Conservation (phyloP, 2,329 filamentous ascomycete genomes). For the Harringtonia lauricola region DNA sequence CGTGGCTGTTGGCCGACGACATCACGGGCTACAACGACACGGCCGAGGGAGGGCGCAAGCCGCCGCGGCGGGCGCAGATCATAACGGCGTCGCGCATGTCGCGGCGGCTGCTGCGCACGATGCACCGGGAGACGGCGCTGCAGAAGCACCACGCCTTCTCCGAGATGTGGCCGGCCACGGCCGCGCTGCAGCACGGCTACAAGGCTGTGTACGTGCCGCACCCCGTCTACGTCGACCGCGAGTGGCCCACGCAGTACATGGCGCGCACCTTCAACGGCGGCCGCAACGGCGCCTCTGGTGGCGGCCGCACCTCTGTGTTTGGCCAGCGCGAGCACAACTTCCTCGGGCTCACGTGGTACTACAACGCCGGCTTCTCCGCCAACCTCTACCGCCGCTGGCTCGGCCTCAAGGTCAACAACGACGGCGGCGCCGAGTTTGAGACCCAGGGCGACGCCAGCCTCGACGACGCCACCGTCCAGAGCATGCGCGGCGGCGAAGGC, state of each 20-base stretch:
- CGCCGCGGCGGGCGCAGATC: conserved; percentile 72
- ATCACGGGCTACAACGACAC: conserved; percentile 73
- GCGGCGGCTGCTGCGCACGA: conserved; percentile 64
- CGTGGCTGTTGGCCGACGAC: conserved; percentile 71
- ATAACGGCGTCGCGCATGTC: conserved; percentile 82
- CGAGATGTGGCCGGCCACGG: conserved; percentile 90
- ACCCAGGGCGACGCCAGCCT: conserved; percentile 40
- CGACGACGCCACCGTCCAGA: conserved; percentile 33
- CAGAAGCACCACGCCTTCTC: conserved; percentile 86
- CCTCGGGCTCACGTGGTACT: conserved; percentile 81
- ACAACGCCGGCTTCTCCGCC: conserved; percentile 70
- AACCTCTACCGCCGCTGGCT: conserved; percentile 81
- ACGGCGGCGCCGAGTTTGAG: conserved; percentile 70
- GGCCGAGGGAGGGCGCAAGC: conserved; percentile 33
- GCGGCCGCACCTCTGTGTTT: conserved; percentile 60
- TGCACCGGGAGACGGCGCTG: conserved; percentile 82
- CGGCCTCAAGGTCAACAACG: conserved; percentile 67
- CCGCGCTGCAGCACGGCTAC: conserved; percentile 80
- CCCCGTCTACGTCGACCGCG: conserved; percentile 75
- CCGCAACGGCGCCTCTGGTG: conserved; percentile 63
- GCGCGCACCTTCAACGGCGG: conserved; percentile 73
- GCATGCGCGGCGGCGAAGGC: conserved; percentile 60
- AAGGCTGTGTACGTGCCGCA: conserved; percentile 90
- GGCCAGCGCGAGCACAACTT: conserved; percentile 86
- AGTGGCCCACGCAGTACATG: conserved; percentile 72